Conservation (phyloP, 1,139 yeast genomes). For the Petasospora fabianii region DNA sequence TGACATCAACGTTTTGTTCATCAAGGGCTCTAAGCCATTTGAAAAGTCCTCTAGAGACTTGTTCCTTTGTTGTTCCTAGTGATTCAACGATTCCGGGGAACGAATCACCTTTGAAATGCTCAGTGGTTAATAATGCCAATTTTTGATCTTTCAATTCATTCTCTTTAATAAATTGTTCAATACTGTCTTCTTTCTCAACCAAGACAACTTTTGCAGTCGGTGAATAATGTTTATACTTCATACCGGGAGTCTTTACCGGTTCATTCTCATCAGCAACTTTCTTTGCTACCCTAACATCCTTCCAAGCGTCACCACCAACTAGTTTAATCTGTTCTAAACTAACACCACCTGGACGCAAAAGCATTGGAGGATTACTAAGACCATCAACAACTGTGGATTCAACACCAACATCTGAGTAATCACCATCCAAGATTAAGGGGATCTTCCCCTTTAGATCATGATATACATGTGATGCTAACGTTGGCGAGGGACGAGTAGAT, state of each 20-base stretch:
- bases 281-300: slow-evolving; percentile 56
- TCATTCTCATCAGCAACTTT: slow-evolving; percentile 63
- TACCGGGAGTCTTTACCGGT: slow-evolving; percentile 90
- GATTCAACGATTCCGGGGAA: slow-evolving; percentile 37
- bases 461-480: slow-evolving; percentile 78
- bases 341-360: slow-evolving; percentile 92
- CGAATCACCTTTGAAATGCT: slow-evolving; percentile 17
- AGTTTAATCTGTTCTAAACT: slow-evolving; percentile 67
- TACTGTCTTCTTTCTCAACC: slow-evolving; percentile 35
- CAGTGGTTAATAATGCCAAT: slow-evolving; percentile 32
- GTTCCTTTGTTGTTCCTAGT: slow-evolving; percentile 56
- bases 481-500: slow-evolving; percentile 92
- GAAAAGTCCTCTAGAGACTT: slow-evolving; percentile 74
- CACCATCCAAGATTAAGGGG: slow-evolving; percentile 90
- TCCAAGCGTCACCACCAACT: slow-evolving; percentile 68
- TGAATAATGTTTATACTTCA: slow-evolving; percentile 95
- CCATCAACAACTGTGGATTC: slow-evolving; percentile 96
- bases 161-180: slow-evolving; percentile 21
- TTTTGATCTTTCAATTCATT: slow-evolving; percentile 16
- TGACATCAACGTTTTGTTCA: slow-evolving; percentile 52
- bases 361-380: slow-evolving; percentile 74
- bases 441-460: slow-evolving; percentile 75
- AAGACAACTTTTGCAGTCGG: slow-evolving; percentile 82
- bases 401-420: slow-evolving; percentile 83
- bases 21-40: slow-evolving; percentile 70